Evolutionary conservation across 768 basidiomycete genomes (phyloP).

Genomic region (Wakefieldia striispora): DNA sequence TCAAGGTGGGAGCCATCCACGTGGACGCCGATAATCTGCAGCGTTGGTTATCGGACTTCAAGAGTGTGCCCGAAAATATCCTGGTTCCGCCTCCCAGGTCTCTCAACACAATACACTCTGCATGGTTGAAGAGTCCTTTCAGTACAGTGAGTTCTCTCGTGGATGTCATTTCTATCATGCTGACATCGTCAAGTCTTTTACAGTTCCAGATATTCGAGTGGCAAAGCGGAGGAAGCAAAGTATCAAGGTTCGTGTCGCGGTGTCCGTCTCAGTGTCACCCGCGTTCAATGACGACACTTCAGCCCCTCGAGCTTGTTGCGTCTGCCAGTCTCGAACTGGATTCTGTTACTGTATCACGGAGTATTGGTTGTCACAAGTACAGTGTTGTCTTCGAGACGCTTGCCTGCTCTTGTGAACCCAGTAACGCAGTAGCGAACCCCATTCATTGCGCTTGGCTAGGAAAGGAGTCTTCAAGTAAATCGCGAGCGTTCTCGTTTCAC

Average conservation of each 20-base stretch:
- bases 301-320: conserved; percentile 35
- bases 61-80: conserved; percentile 1
- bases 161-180: background rate
- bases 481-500: conserved; percentile 48
- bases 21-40: conserved; percentile 44
- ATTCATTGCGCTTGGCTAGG: conserved; percentile 58
- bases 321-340: conserved; percentile 43
- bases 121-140: conserved; percentile 30
- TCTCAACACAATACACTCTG: conserved; percentile 13
- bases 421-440: conserved; percentile 42
- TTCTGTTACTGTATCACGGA: conserved; percentile 45
- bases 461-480: conserved; percentile 31
- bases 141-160: conserved; percentile 16
- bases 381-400: conserved; percentile 42
- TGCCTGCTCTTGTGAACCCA: conserved; percentile 42
- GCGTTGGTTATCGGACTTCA: conserved; percentile 13
- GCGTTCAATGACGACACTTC: conserved; percentile 2
- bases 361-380: conserved; percentile 38
- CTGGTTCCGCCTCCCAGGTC: background rate
- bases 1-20: conserved; percentile 47
- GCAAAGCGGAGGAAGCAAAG: conserved; percentile 17
- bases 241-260: conserved; percentile 13
- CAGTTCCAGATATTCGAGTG: conserved; percentile 13
- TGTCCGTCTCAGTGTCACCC: background rate
- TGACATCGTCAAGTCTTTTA: conserved; percentile 19